Evolutionary conservation across 306 rosid species (phyloP).

Genomic region (Medicago arabica): DNA sequence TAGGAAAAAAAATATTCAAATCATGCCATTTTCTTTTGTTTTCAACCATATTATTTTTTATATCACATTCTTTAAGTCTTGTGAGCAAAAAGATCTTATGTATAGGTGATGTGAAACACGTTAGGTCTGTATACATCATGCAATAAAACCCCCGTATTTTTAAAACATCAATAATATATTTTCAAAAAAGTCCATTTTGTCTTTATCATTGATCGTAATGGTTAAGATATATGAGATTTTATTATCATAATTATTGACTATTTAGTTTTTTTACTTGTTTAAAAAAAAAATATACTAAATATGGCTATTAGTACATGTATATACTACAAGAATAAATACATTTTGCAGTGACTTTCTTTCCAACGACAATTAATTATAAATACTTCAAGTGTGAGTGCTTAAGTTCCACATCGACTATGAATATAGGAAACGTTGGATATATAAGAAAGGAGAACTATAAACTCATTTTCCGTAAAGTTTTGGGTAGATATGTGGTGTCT

Average conservation of each 20-base stretch:
- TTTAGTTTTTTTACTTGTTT: background rate
- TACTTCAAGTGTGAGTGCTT: no score
- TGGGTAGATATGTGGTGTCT: no score
- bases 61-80: conserved; percentile 17
- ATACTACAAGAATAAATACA: no score
- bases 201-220: conserved; percentile 28
- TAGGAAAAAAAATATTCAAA: background rate
- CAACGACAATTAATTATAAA: no score
- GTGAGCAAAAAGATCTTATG: conserved; percentile 9
- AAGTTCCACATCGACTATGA: no score
- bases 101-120: conserved; percentile 35
- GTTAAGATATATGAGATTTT: background rate
- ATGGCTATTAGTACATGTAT: no score
- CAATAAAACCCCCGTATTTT: conserved; percentile 1
- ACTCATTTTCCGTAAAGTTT: no score
- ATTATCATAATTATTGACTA: background rate
- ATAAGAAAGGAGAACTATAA: no score
- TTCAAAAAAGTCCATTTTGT: background rate
- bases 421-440: no score
- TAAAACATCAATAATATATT: conserved; percentile 18
- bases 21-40: background rate
- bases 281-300: no score
- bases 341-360: no score
- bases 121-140: conserved; percentile 11
- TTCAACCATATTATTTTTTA: conserved; percentile 40